These are phyloP conservation scores for Aspergillus sp. DNA, from an alignment of 2,329 filamentous ascomycete genomes.

Conservation along the genomic window DNA sequence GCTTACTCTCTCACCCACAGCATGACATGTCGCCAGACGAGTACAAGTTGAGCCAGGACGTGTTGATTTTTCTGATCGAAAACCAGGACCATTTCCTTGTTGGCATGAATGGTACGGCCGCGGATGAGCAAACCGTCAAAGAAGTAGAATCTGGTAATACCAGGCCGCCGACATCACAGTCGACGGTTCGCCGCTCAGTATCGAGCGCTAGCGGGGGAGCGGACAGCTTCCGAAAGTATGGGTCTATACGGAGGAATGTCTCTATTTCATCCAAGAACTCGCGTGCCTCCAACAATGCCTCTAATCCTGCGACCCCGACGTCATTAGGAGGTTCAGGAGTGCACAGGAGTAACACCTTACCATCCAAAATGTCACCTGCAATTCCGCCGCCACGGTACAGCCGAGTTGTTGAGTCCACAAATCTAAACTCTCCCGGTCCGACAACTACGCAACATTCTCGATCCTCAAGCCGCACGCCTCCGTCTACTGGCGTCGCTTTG, in stretches of 20 bases:
- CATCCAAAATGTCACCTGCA: slow-evolving; percentile 83
- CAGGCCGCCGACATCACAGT: slow-evolving; percentile 56
- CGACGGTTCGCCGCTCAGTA: slow-evolving; percentile 68
- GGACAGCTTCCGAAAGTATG: slow-evolving; percentile 82
- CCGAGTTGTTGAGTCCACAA: slow-evolving; percentile 56
- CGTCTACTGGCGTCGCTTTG: slow-evolving; percentile 10
- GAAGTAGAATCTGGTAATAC: slow-evolving; percentile 69
- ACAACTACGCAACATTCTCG: slow-evolving; percentile 37
- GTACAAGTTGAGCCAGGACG: slow-evolving; percentile 93
- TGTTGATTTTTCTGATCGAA: slow-evolving; percentile 96
- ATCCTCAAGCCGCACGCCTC: slow-evolving; percentile 33
- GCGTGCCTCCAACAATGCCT: slow-evolving; percentile 70
- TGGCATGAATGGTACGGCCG: slow-evolving; percentile 97
- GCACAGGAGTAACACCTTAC: slow-evolving; percentile 88
- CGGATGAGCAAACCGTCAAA: slow-evolving; percentile 77
- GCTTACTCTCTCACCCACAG: slow-evolving; percentile 87
- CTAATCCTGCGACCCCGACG: slow-evolving; percentile 67
- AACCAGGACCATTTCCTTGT: slow-evolving; percentile 98
- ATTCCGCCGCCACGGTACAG: slow-evolving; percentile 70
- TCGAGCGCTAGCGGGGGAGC: slow-evolving; percentile 89
- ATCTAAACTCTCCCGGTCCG: slow-evolving; percentile 49
- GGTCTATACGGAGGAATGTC: slow-evolving; percentile 78
- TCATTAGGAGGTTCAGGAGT: slow-evolving; percentile 62
- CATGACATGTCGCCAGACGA: slow-evolving; percentile 96
- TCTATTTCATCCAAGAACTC: slow-evolving; percentile 92